Evolutionary conservation across 768 basidiomycete species (phyloP), one percentile per base, ranked within the genome.

Genomic region (Pisolithus sp.): DNA sequence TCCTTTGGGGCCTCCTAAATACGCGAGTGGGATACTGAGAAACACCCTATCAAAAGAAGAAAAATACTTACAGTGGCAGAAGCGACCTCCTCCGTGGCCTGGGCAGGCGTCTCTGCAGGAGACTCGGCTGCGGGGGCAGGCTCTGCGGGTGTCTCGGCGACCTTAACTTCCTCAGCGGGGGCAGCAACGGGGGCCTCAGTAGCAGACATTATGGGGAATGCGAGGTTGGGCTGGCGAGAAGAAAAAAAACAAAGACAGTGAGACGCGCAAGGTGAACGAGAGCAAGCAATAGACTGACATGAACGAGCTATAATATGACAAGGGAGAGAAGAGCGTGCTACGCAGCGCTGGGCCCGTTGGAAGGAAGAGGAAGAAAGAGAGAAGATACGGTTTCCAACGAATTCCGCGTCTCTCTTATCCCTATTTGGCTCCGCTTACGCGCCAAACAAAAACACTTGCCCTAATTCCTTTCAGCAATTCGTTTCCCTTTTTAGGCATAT

Each of bases 121-220:
- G 71, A 60, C 58, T 67, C 66, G 30, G 62, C 60, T 50, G 62
- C 45, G 18, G 69, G 53, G 26, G 63, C 59, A 34, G 73, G 63
- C 48, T 69, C 70, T 40, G 56, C 55, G 17, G 64, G 51, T 46
- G 72, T 62, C 65, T 80, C 81, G 13, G 12, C 34, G 57, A 70
- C 69, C 71, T 78, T 78, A 53, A 73, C 69, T 67, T 81, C 83
- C 70, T 82, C 82, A 51, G 72, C 69, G 67, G 74, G 63, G 46
- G 62, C 71, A 61, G 65, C 75, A 64, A 73, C 73, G 66, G 74
- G 62, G 65, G 72, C 69, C 71, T 84, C 86, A 63, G 83, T 68
- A 71, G 85, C 79, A 77, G 89, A 90, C 88, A 93, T 91, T 89
- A 89, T 81, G 73, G 66, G 71, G 73, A 71, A 67, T 72, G 68